Base-by-base conservation (phyloP, 129 eudicot species). In the Sambucus nigra region DNA sequence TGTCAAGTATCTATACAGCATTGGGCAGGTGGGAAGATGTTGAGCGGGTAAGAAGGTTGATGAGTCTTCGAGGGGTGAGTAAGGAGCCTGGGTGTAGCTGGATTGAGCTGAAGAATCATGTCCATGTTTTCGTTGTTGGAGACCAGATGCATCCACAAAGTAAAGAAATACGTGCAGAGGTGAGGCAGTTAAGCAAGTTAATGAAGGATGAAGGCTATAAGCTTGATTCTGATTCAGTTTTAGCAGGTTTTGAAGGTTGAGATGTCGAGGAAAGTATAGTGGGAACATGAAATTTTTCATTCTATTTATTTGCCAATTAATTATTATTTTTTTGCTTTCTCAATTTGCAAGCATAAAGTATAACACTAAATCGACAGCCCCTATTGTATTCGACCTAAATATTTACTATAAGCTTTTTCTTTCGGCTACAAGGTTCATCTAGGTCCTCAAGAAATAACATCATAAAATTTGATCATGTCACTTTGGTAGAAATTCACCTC, bases 21-120 rank as follows among this genome's bases (percentile, higher is more conserved):
- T 53, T 88, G 29, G 94, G 87, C 24, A 88, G 73, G 73, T 27
- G 49, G 47, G 66, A 73, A 42, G 97, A 84, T 62, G 92, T 77
- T 38, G 77, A 67, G 59, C 68, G 92, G 27, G 92, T 88, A 2
- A 70, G 86, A 52, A 57, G 67, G 61, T 59, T 80, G 57, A 88
- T 88, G 97, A 88, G 24, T 28, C 31, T 42, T 24, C 71, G 94
- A 67, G 81, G 84, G 55, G 77, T 84, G 45, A 76, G 70, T 23
- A 88, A 88, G 68, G 97, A 88, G 73, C 97, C 97, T 5, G 94
- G 94, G 11, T 80, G 84, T 59, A 84, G 94, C 63, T 80, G 97
- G 97, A 80, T 88, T 11, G 94, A 88, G 71, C 70, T 88, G 33
- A 77, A 76, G 72, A 88, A 70, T 72, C 84, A 68, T 42, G 69